Conservation (phyloP, 2,329 filamentous ascomycete species). For the Talaromyces pinophilus region DNA sequence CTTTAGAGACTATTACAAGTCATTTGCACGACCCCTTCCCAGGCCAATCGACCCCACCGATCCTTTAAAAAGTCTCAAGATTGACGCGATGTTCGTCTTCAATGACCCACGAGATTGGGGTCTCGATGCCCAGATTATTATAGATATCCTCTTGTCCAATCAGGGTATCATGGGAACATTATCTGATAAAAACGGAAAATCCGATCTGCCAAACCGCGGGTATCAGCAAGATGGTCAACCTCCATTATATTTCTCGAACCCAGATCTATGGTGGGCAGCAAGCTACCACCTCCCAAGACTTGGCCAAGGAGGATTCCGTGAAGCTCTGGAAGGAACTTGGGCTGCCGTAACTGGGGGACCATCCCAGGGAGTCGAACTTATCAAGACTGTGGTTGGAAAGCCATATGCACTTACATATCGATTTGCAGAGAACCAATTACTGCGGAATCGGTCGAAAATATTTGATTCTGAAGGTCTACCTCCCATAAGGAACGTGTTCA, state of each 20-base stretch:
- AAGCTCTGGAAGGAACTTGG: conserved; percentile 80
- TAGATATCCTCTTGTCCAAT: conserved; percentile 78
- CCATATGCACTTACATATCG: conserved; percentile 75
- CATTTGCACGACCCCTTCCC: conserved; percentile 42
- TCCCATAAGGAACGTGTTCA: conserved; percentile 76
- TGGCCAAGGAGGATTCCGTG: conserved; percentile 87
- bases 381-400: conserved; percentile 76
- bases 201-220: conserved; percentile 67
- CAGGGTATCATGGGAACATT: conserved; percentile 79
- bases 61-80: conserved; percentile 62
- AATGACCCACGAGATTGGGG: conserved; percentile 97
- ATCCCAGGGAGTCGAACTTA: conserved; percentile 56
- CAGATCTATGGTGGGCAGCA: conserved; percentile 86
- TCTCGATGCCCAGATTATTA: conserved; percentile 79
- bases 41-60: conserved; percentile 42
- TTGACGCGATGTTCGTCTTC: conserved; percentile 90
- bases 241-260: conserved; percentile 81
- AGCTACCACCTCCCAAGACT: conserved; percentile 81
- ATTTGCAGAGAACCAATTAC: conserved; percentile 76
- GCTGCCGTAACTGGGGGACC: conserved; percentile 64
- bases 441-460: conserved; percentile 58
- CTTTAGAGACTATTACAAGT: conserved; percentile 63
- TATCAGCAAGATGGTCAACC: conserved; percentile 83
- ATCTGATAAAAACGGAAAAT: conserved; percentile 68
- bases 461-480: conserved; percentile 42